A percentile compares a stretch with the other conserved stretches of the same genome.
phyloP scores from a whole-genome alignment of 2,329 filamentous ascomycete species.

The Alternaria burnsii region DNA sequence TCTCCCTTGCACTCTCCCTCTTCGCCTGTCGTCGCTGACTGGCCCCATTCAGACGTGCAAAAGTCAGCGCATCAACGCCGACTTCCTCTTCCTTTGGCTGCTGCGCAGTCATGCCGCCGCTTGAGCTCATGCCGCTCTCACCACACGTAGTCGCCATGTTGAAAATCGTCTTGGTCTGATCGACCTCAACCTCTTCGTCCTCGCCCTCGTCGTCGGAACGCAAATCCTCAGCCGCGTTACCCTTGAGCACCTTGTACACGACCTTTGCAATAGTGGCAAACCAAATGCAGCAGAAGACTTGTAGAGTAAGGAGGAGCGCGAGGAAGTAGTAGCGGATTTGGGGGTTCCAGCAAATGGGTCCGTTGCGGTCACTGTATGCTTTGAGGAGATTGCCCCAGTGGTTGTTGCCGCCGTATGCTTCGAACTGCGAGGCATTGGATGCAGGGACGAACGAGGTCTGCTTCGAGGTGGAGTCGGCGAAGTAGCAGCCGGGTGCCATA shows the following conservation, averaged over 20 bases:
- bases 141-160: constrained; percentile 40
- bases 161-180: constrained; percentile 30
- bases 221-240: constrained; percentile 81
- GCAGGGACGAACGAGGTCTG: constrained; percentile 56
- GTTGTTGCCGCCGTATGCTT: constrained; percentile 52
- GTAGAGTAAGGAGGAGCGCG: constrained; percentile 76
- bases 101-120: constrained; percentile 6
- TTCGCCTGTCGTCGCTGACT: constrained; percentile 60
- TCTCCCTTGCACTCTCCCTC: constrained; percentile 64
- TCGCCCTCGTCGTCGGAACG: constrained; percentile 87
- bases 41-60: constrained; percentile 59
- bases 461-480: constrained; percentile 58
- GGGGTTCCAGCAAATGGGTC: constrained; percentile 80
- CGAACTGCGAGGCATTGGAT: constrained; percentile 58
- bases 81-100: constrained; percentile 75
- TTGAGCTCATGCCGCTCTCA: constrained; percentile 39
- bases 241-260: constrained; percentile 79
- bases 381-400: constrained; percentile 70
- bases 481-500: constrained; percentile 76
- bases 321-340: constrained; percentile 81
- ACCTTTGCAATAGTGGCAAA: constrained; percentile 88
- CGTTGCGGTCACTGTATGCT: constrained; percentile 75
- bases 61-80: constrained; percentile 74
- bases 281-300: constrained; percentile 84
- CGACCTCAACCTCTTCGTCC: constrained; percentile 63